A percentile compares a stretch with the other conserved stretches of the same genome.
These are phyloP conservation scores for Aspergillus bertholletiae DNA, from an alignment of 495 filamentous ascomycete species.

Conservation along the genomic window DNA sequence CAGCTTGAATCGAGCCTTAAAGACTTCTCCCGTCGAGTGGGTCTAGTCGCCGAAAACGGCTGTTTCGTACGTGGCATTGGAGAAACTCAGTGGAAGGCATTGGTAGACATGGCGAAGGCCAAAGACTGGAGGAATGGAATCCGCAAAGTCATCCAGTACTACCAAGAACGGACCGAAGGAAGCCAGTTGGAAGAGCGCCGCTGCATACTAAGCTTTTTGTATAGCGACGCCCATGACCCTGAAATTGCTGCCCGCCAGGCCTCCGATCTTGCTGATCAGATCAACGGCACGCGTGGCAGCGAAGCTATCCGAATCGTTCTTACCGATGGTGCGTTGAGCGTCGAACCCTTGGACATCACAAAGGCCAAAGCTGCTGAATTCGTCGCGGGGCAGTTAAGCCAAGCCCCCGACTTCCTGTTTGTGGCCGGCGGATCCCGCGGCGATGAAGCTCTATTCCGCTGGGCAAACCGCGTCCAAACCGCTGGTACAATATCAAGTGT, in stretches of 20 bases:
- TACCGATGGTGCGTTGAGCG: conserved; percentile 62
- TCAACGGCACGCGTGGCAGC: conserved; percentile 77
- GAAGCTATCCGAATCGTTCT: conserved; percentile 77
- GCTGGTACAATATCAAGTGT: conserved; percentile 53
- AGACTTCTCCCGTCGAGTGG: conserved; percentile 58
- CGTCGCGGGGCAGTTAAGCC: conserved; percentile 48
- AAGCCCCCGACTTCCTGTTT: conserved; percentile 66
- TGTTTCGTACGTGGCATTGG: conserved; percentile 68
- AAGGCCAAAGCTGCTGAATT: conserved; percentile 66
- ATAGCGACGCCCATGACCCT: conserved; percentile 66
- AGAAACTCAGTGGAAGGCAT: conserved; percentile 56
- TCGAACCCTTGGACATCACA: conserved; percentile 73
- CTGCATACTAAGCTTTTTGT: conserved; percentile 77
- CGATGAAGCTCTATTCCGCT: conserved; percentile 80
- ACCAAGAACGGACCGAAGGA: conserved; percentile 78
- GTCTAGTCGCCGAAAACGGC: conserved; percentile 86
- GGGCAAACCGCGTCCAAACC: conserved; percentile 68
- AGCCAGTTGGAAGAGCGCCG: conserved; percentile 72
- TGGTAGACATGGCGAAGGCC: conserved; percentile 63
- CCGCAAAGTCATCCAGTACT: conserved; percentile 71
- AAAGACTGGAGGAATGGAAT: conserved; percentile 70
- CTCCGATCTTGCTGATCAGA: conserved; percentile 78
- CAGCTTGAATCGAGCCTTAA: conserved; percentile 70
- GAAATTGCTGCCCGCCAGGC: conserved; percentile 67
- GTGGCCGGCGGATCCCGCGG: conserved; percentile 77